Percentiles rank a stretch among this genome's conserved stretches.
Evolutionary conservation across 192 early-diverging fungal species (phyloP).

Genomic region (Chytriomyces sp.): DNA sequence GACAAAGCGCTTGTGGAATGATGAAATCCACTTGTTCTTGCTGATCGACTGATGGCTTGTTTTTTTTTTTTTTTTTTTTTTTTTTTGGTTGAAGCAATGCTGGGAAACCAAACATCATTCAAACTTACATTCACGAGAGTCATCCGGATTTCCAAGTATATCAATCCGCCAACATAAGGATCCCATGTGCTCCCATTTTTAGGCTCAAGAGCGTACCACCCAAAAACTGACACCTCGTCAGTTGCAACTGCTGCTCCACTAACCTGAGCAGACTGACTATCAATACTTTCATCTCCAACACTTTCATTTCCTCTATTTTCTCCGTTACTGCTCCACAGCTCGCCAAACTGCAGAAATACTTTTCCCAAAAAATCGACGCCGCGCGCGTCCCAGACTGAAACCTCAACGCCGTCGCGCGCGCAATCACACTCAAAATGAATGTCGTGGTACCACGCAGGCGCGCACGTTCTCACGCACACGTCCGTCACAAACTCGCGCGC

Average conservation of each 20-base stretch:
- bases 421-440: neutral
- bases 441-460: neutral
- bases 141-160: neutral
- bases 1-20: no score
- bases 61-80: no score
- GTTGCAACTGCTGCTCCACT: neutral
- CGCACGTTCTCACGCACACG: neutral
- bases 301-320: no score
- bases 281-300: no score
- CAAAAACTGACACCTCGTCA: neutral
- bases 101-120: neutral
- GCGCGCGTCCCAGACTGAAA: neutral
- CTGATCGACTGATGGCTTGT: no score
- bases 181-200: neutral
- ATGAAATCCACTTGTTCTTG: no score
- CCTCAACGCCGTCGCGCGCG: neutral
- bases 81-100: no score
- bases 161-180: neutral
- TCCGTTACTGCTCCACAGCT: no score
- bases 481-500: neutral
- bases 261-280: neutral
- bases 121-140: neutral
- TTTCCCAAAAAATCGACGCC: neutral
- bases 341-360: neutral
- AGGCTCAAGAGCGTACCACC: neutral